Percentiles rank a stretch among this genome's conserved stretches.
Evolutionary conservation across 257 asterid species (phyloP).

Genomic region (Jaltomata sinuosa): DNA sequence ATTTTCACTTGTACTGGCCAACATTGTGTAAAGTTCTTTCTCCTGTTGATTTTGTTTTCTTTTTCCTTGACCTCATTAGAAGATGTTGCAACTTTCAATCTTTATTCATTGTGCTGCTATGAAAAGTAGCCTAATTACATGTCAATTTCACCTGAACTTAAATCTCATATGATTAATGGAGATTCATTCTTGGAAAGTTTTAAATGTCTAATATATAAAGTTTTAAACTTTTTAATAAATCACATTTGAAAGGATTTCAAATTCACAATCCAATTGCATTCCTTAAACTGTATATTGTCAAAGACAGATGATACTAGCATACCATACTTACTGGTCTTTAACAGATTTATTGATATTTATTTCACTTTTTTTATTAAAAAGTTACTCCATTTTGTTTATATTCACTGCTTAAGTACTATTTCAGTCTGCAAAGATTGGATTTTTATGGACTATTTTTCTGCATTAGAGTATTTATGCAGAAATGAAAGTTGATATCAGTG

Average conservation of each 20-base stretch:
- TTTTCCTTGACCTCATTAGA: too few relatives aligned
- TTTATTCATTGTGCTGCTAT: too few relatives aligned
- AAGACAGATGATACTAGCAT: not conserved
- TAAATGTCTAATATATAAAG: too few relatives aligned
- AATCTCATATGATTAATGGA: too few relatives aligned
- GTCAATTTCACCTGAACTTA: too few relatives aligned
- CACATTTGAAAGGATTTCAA: not conserved
- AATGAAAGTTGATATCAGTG: constrained; percentile 15
- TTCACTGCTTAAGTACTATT: not conserved
- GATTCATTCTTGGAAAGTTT: too few relatives aligned
- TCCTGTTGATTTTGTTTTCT: too few relatives aligned
- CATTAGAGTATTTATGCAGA: too few relatives aligned
- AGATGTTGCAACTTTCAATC: too few relatives aligned
- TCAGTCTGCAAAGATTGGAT: not conserved
- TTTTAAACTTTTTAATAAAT: too few relatives aligned
- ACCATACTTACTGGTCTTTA: not conserved
- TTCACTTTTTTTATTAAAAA: not conserved
- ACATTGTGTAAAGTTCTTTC: not conserved
- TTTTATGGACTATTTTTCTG: too few relatives aligned
- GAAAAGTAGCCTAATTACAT: too few relatives aligned
- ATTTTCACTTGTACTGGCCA: not conserved
- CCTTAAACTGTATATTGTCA: not conserved
- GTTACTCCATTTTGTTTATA: not conserved
- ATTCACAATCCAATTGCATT: not conserved
- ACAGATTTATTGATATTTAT: not conserved